Evolutionary conservation across 2,329 filamentous ascomycete species (phyloP).

Genomic region (Teratosphaeria pseudoeucalypti): DNA sequence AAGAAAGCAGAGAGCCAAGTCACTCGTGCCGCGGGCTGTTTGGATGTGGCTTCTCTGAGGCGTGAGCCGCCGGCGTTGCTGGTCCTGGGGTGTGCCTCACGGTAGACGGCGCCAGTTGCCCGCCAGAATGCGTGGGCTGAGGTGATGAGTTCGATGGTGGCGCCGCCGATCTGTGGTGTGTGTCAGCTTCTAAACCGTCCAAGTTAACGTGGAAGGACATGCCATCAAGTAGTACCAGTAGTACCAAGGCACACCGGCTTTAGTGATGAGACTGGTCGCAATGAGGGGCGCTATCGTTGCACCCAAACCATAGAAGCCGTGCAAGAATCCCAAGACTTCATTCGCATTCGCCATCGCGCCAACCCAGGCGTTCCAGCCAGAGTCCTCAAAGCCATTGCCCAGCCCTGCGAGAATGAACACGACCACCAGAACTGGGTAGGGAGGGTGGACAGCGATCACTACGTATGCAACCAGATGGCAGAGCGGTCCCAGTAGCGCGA

Average conservation of each 20-base stretch:
- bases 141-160: slow-evolving; percentile 45
- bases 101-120: slow-evolving; percentile 49
- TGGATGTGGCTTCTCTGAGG: slow-evolving; percentile 41
- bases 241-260: slow-evolving; percentile 55
- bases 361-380: slow-evolving; percentile 51
- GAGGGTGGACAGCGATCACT: slow-evolving; percentile 56
- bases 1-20: slow-evolving; percentile 68
- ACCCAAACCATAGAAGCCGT: slow-evolving; percentile 62
- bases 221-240: slow-evolving; percentile 70
- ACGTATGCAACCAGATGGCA: slow-evolving; percentile 57
- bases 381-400: slow-evolving; percentile 59
- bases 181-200: not conserved
- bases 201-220: not conserved
- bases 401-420: slow-evolving; percentile 57
- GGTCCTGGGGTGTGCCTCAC: slow-evolving; percentile 38
- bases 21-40: slow-evolving; percentile 39
- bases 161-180: slow-evolving; percentile 39
- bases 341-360: slow-evolving; percentile 67
- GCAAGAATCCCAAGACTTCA: slow-evolving; percentile 62
- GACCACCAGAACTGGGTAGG: slow-evolving; percentile 56
- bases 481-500: slow-evolving; percentile 54
- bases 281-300: slow-evolving; percentile 60
- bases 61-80: slow-evolving; percentile 37
- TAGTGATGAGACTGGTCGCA: slow-evolving; percentile 62
- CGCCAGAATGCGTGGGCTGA: slow-evolving; percentile 52